phyloP scores from a whole-genome alignment of 306 rosid species.

The Sicyos edulis region DNA sequence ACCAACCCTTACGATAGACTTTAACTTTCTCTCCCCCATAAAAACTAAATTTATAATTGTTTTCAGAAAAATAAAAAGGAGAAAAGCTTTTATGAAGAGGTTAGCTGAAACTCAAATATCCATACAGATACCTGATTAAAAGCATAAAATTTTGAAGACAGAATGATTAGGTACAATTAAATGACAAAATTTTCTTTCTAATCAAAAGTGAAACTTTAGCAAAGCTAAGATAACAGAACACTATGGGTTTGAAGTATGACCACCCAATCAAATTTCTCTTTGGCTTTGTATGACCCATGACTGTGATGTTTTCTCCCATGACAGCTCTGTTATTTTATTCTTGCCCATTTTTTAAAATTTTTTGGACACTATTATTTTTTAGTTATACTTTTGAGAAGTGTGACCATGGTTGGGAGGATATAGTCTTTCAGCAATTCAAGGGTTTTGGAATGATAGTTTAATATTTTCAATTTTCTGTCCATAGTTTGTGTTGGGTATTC shows the following conservation, averaged over 20 bases:
- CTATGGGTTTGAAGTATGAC: not conserved
- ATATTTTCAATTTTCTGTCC: not conserved
- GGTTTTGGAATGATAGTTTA: not conserved
- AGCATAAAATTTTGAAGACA: not conserved
- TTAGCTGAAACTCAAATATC: too few species aligned
- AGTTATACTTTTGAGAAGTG: not conserved
- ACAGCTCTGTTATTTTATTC: not conserved
- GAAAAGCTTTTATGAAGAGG: too few species aligned
- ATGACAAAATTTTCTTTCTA: slow-evolving; percentile 56
- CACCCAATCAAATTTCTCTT: slow-evolving; percentile 10
- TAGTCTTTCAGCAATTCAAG: not conserved
- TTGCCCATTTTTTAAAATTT: not conserved
- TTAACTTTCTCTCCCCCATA: too few species aligned
- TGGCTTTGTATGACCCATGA: not conserved
- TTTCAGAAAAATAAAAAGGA: too few species aligned
- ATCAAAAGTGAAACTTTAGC: slow-evolving; percentile 34
- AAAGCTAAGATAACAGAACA: slow-evolving; percentile 13
- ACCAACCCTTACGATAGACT: too few species aligned
- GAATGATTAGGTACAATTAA: slow-evolving; percentile 39
- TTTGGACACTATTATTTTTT: not conserved
- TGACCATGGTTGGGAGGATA: not conserved
- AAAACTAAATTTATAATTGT: too few species aligned
- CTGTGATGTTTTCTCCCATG: not conserved
- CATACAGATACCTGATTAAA: not conserved
- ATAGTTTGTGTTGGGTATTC: not conserved